These are phyloP conservation scores for Torrubiella hemipterigena DNA, from an alignment of 2,329 filamentous ascomycete genomes.

Conservation along the genomic window DNA sequence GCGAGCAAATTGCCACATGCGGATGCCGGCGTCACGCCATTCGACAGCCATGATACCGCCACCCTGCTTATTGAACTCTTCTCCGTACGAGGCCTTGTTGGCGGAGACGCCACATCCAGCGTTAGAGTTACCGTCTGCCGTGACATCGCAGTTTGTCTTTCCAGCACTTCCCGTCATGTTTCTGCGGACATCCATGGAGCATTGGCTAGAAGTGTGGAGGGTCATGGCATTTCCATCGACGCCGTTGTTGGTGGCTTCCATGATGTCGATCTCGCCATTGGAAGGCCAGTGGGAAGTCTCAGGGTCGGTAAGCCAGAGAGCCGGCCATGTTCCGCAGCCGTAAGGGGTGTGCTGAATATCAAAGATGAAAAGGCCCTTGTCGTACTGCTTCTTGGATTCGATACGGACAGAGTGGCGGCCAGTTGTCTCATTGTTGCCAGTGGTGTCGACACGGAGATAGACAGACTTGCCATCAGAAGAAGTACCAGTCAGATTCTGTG, in stretches of 20 bases:
- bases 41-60: conserved; percentile 52
- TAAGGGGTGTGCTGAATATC: conserved; percentile 52
- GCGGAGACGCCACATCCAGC: conserved; percentile 44
- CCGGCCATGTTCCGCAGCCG: conserved; percentile 53
- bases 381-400: conserved; percentile 46
- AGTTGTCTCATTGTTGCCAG: conserved; percentile 39
- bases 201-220: conserved; percentile 42
- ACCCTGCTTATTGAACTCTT: conserved; percentile 36
- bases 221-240: conserved; percentile 45
- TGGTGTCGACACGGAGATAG: conserved; percentile 49
- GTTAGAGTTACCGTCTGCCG: conserved; percentile 37
- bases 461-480: conserved; percentile 37
- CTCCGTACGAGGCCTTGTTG: conserved; percentile 32
- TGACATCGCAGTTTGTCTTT: conserved; percentile 37
- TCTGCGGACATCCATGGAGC: conserved; percentile 41
- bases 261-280: conserved; percentile 53
- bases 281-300: conserved; percentile 47
- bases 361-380: conserved; percentile 55
- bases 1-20: conserved; percentile 48
- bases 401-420: conserved; percentile 54
- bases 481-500: conserved; percentile 51
- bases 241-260: conserved; percentile 46
- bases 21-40: conserved; percentile 47
- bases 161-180: conserved; percentile 34
- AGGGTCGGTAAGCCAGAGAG: conserved; percentile 56